Base-by-base conservation (phyloP, 2,329 filamentous ascomycete species). In the Graphilbum sp. region DNA sequence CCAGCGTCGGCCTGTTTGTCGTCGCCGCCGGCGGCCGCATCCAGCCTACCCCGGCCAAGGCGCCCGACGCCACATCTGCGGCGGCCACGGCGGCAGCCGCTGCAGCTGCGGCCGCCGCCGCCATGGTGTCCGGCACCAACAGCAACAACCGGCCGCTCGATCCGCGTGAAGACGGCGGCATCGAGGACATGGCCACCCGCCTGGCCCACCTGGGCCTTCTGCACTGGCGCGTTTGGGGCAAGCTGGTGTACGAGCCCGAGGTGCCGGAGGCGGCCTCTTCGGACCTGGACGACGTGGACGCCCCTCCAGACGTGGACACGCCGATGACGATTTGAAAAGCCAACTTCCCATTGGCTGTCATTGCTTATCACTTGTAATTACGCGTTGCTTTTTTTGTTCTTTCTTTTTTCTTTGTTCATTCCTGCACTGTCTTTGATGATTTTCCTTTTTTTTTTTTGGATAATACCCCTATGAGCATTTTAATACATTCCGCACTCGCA, bases 161-260 rank as follows among this genome's bases (percentile, higher is more conserved):
- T 24, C 37, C 42, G 3, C 61, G 66, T 32, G 67, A 71, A 36
- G 68, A 73, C 35, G 63, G 60, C 32, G 64, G 66, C 25, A 50
- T 81, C 29, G 65, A 68, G 32, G 77, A 85, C 41, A 72, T 94
- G 54, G 75, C 83, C 1, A 79, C 76, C 33, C 75, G 83, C 34
- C 66, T 94, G 36, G 79, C 84, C 6, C 88, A 95, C 51, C 73
- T 95, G 33, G 75, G 82, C 13, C 67, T 90, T 6, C 61, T 96
- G 19, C 86, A 95, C 57, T 95, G 87, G 86, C 72, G 83, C 35
- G 79, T 94, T 3, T 96, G 87, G 85, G 71, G 72, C 2, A 72
- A 73, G 2, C 63, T 93, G 38, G 74, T 80, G 12, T 94, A 94
- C 52, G 46, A 44, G 8, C 42, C 42, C n/a, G 27, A 29, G 15